Conservation (phyloP, 2,329 filamentous ascomycete species). For the Elsinoe arachidis region DNA sequence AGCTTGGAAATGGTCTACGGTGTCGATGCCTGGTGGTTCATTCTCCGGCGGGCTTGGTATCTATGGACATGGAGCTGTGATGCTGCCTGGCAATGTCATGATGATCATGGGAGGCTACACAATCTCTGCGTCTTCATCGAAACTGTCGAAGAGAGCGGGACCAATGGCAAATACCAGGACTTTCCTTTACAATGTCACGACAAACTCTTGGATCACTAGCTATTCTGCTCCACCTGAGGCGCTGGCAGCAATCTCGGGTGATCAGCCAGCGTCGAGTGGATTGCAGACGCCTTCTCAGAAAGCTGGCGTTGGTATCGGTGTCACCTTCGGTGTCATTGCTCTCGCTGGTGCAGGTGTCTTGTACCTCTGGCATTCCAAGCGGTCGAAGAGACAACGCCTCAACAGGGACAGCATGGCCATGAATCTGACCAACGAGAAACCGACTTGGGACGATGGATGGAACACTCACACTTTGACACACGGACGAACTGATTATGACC, state of each 20-base stretch:
- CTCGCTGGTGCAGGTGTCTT: constrained; percentile 34
- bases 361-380: constrained; percentile 40
- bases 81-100: constrained; percentile 54
- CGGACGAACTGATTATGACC: constrained; percentile 12
- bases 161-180: constrained; percentile 35
- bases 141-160: constrained; percentile 29
- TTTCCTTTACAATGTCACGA: constrained; percentile 55
- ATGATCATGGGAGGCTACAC: constrained; percentile 52
- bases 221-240: constrained; percentile 40
- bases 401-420: constrained; percentile 13
- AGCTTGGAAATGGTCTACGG: constrained; percentile 61
- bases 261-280: constrained; percentile 19
- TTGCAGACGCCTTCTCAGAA: constrained; percentile 38
- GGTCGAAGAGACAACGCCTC: constrained; percentile 33
- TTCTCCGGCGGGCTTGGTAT: constrained; percentile 43
- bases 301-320: constrained; percentile 37
- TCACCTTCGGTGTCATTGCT: constrained; percentile 37
- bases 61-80: constrained; percentile 53
- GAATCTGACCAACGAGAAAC: neutral
- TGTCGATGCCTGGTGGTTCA: constrained; percentile 33
- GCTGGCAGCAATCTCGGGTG: constrained; percentile 5
- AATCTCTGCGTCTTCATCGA: constrained; percentile 35
- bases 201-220: constrained; percentile 47
- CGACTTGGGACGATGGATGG: constrained; percentile 12
- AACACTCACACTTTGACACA: constrained; percentile 13